phyloP scores from a whole-genome alignment of 306 rosid genomes.

The Ochetophila trinervis region DNA sequence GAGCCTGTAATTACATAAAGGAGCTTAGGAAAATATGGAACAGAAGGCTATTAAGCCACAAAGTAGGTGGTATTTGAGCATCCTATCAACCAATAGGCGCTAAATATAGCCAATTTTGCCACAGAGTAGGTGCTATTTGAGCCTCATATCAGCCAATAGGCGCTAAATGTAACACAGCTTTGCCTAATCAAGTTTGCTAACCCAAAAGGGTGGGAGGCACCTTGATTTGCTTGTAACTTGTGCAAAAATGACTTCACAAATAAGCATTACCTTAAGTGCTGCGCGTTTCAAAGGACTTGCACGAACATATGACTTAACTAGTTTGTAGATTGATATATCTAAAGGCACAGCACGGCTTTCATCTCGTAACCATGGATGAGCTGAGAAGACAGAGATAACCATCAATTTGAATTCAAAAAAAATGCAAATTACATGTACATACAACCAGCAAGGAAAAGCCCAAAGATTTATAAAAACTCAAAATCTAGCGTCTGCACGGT shows the following conservation, averaged over 20 bases:
- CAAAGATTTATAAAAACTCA: background rate
- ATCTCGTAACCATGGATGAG: slow-evolving; percentile 92
- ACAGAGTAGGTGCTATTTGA: too few species aligned
- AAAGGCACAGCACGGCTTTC: slow-evolving; percentile 60
- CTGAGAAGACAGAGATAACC: slow-evolving; percentile 47
- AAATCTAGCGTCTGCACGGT: background rate
- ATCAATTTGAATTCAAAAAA: slow-evolving; percentile 1
- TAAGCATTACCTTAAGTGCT: slow-evolving; percentile 65
- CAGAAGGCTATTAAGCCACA: background rate
- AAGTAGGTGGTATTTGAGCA: background rate
- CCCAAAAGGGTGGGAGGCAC: background rate
- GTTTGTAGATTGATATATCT: slow-evolving; percentile 76
- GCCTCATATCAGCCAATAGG: background rate
- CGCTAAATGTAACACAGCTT: too few species aligned
- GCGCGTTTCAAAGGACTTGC: slow-evolving; percentile 82
- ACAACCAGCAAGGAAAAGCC: slow-evolving; percentile 16
- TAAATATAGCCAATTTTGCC: too few species aligned
- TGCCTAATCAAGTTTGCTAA: background rate
- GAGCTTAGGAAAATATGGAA: background rate
- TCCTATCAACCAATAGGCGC: background rate
- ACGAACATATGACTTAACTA: slow-evolving; percentile 69
- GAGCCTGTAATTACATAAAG: slow-evolving; percentile 59
- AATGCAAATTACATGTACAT: background rate
- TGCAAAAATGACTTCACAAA: background rate
- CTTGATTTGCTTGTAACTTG: background rate